Percentiles rank a stretch among this genome's conserved stretches.
Conservation (phyloP, 208 protist species). For the Endotrypanum monterogeii region DNA sequence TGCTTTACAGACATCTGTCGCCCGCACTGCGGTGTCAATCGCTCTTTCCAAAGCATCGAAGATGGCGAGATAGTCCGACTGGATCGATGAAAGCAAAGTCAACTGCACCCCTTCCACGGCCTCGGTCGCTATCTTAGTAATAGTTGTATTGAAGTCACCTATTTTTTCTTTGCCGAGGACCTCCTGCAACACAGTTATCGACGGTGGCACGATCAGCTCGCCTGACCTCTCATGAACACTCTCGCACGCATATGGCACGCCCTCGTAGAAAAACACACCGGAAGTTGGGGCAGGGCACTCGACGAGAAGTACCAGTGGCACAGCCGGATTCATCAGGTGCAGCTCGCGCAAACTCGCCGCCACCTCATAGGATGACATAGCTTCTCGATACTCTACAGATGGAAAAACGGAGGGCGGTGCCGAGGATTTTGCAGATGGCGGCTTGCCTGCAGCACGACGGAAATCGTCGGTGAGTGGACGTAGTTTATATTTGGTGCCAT, state of each 20-base stretch:
- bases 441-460: background rate
- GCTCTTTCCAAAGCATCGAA: constrained; percentile 56
- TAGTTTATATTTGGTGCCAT: constrained; percentile 7
- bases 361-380: constrained; percentile 21
- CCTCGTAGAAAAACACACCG: constrained; percentile 70
- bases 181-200: constrained; percentile 17
- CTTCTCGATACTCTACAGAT: constrained; percentile 15
- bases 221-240: constrained; percentile 31
- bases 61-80: constrained; percentile 49
- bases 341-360: constrained; percentile 26
- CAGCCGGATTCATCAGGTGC: background rate
- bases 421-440: background rate
- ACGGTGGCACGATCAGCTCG: constrained; percentile 16
- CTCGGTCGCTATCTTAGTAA: constrained; percentile 6
- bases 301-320: constrained; percentile 55
- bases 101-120: constrained; percentile 7
- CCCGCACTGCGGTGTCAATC: constrained; percentile 26
- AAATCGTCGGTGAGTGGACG: constrained; percentile 16
- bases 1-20: background rate
- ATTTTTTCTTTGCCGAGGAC: constrained; percentile 23
- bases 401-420: constrained; percentile 11
- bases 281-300: constrained; percentile 54
- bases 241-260: constrained; percentile 53
- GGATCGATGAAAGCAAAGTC: constrained; percentile 46
- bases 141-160: constrained; percentile 4